These are phyloP conservation scores for Stellera chamaejasme DNA, from an alignment of 345 rosid genomes.

Conservation along the genomic window DNA sequence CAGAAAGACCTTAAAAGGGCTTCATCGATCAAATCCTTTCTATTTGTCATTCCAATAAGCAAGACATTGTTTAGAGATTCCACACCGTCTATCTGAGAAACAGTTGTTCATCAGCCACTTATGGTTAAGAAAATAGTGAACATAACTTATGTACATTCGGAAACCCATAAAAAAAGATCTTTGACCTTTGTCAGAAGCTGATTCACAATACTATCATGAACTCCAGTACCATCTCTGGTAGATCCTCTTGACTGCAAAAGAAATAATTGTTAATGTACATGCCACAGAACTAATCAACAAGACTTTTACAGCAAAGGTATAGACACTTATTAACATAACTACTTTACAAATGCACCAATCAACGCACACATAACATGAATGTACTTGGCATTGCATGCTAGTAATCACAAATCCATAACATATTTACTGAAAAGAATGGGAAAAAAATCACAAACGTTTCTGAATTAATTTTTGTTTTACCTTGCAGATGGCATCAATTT, in stretches of 20 bases:
- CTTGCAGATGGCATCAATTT: slow-evolving; percentile 99
- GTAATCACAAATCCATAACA: neutral
- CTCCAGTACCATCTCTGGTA: slow-evolving; percentile 96
- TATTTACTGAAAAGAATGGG: too few relatives aligned
- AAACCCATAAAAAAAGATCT: slow-evolving; percentile 9
- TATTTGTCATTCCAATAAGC: slow-evolving; percentile 99
- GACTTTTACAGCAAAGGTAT: slow-evolving; percentile 5
- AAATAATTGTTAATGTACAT: neutral
- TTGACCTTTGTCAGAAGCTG: slow-evolving; percentile 96
- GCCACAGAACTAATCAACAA: slow-evolving; percentile 1
- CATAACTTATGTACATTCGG: neutral
- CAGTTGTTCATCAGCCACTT: slow-evolving; percentile 11
- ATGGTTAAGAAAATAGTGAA: slow-evolving; percentile 1
- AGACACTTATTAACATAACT: neutral
- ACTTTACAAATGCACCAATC: neutral
- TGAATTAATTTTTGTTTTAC: slow-evolving; percentile 28
- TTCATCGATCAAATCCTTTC: slow-evolving; percentile 99
- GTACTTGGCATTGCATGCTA: neutral
- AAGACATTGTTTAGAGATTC: slow-evolving; percentile 97
- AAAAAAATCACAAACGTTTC: too few relatives aligned
- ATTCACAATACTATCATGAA: slow-evolving; percentile 95
- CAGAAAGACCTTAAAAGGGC: slow-evolving; percentile 81
- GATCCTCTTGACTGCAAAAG: slow-evolving; percentile 89
- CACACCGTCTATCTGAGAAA: slow-evolving; percentile 98
- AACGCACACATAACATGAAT: neutral